Percentiles rank a stretch among this genome's conserved stretches.
phyloP scores from a whole-genome alignment of 2,329 filamentous ascomycete species.

The Clonostachys solani region DNA sequence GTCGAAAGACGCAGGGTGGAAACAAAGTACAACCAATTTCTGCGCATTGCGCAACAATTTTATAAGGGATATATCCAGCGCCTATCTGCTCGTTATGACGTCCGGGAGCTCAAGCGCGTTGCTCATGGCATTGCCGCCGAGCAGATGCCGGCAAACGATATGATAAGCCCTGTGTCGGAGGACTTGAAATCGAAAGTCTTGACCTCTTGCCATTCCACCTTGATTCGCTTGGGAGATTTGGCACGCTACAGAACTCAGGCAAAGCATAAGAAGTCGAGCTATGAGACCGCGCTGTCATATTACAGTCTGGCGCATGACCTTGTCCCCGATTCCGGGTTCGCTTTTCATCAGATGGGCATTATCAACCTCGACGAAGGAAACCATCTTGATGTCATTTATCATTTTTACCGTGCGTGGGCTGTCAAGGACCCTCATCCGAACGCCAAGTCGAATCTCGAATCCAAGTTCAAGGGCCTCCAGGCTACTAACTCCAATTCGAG shows the following conservation, averaged over 20 bases:
- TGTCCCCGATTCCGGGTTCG: slow-evolving; percentile 72
- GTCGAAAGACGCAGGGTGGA: slow-evolving; percentile 73
- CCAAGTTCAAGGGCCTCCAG: slow-evolving; percentile 62
- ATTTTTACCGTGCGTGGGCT: slow-evolving; percentile 80
- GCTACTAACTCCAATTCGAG: neutral
- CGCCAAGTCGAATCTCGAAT: slow-evolving; percentile 71
- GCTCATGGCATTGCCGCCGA: slow-evolving; percentile 35
- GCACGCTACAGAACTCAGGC: slow-evolving; percentile 79
- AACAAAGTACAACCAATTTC: slow-evolving; percentile 77
- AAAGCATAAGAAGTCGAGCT: slow-evolving; percentile 68
- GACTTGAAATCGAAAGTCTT: slow-evolving; percentile 57
- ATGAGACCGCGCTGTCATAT: slow-evolving; percentile 76
- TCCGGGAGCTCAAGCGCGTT: slow-evolving; percentile 42
- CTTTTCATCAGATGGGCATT: slow-evolving; percentile 88
- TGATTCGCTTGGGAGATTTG: slow-evolving; percentile 86
- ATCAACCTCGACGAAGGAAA: slow-evolving; percentile 74
- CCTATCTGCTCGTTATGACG: slow-evolving; percentile 58
- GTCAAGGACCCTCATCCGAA: slow-evolving; percentile 71
- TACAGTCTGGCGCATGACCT: slow-evolving; percentile 80
- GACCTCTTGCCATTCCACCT: slow-evolving; percentile 72
- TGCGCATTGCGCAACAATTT: slow-evolving; percentile 84
- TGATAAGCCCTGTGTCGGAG: slow-evolving; percentile 37
- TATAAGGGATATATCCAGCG: slow-evolving; percentile 83
- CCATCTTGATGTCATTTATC: slow-evolving; percentile 81
- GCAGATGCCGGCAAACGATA: slow-evolving; percentile 34